Evolutionary conservation across 1,139 yeast species (phyloP), one percentile per base, ranked within the genome.

Genomic region (Kodamaea plutei): DNA sequence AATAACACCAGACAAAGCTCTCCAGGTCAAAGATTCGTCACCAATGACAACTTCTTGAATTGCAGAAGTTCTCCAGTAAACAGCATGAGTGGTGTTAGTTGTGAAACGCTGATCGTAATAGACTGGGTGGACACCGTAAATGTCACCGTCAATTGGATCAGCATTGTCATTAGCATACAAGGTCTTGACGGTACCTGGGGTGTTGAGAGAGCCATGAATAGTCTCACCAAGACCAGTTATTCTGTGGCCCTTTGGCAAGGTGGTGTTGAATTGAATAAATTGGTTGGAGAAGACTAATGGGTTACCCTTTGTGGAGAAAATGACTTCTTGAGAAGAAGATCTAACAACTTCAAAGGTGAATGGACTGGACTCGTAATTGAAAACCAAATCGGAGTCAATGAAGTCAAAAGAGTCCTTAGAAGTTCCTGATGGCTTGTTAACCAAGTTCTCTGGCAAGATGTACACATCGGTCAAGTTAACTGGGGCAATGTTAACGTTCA

Each of bases 211-310:
- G 2, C 58, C 59, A 25, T 50, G 58, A 28, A 58, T 48, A 3
- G 56, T 45, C 35, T 58, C 64, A 15, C 64, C 64, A n/a, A 58
- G 42, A 2, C 64, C 64, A 22, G 52, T 45, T 16, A 55, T 41
- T 13, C 45, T 41, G 35, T 57, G 58, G 10, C 45, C 51, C 23
- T 42, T 26, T 2, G 61, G 61, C 25, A 56, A 41, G 6, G 46
- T 29, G 15, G 61, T 53, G 34, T 52, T 51, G 40, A 56, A 49
- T 37, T 55, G 61, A 20, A 56, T 34, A 32, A 56, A 57, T 34
- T 57, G 61, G 37, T 56, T 54, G 15, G 59, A 56, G 34, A 45
- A 57, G 6, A 57, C 62, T 26, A 58, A 39, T 23, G 57, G 55
- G 31, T 51, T 52, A 2, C 57, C 60, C 20, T 42, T 38, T 8